Conservation (phyloP, 805 yeast genomes). For the Debaryomyces hansenii region DNA sequence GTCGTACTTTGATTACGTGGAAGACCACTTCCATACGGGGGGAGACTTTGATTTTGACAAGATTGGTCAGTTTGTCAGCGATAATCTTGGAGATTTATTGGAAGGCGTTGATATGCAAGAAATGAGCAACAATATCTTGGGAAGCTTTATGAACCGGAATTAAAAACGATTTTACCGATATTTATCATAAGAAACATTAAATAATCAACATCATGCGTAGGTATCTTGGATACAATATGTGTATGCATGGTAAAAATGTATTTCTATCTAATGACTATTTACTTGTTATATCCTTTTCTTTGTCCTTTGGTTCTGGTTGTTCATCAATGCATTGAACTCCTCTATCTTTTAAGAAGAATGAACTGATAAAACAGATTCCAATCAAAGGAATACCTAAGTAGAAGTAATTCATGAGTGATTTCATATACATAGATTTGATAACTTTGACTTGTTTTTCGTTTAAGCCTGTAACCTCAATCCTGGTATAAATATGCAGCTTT, state of each 20-base stretch:
- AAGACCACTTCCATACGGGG: slow-evolving; percentile 4
- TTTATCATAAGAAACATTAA: too few species aligned
- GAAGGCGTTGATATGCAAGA: slow-evolving; percentile 1
- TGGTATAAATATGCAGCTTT: slow-evolving; percentile 16
- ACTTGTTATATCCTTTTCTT: neutral
- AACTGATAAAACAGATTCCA: slow-evolving; percentile 28
- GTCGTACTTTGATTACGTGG: slow-evolving; percentile 13
- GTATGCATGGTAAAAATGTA: too few species aligned
- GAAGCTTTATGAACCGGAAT: neutral
- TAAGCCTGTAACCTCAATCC: slow-evolving; percentile 22
- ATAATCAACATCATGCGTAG: too few species aligned
- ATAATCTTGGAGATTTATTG: slow-evolving; percentile 4
- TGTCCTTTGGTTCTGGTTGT: slow-evolving; percentile 6
- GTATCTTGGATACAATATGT: too few species aligned
- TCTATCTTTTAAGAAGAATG: slow-evolving; percentile 36
- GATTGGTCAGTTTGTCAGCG: slow-evolving; percentile 4
- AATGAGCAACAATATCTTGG: slow-evolving; percentile 1
- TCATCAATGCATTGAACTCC: slow-evolving; percentile 40
- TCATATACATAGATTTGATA: slow-evolving; percentile 25
- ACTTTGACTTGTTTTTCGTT: slow-evolving; percentile 16
- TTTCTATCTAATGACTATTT: neutral
- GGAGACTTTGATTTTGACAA: slow-evolving; percentile 7
- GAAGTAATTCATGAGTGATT: slow-evolving; percentile 29
- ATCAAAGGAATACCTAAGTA: slow-evolving; percentile 35
- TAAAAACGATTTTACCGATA: neutral